These are phyloP conservation scores for Ceratocystis diversiconidia DNA, from an alignment of 2,329 filamentous ascomycete species.

Conservation along the genomic window DNA sequence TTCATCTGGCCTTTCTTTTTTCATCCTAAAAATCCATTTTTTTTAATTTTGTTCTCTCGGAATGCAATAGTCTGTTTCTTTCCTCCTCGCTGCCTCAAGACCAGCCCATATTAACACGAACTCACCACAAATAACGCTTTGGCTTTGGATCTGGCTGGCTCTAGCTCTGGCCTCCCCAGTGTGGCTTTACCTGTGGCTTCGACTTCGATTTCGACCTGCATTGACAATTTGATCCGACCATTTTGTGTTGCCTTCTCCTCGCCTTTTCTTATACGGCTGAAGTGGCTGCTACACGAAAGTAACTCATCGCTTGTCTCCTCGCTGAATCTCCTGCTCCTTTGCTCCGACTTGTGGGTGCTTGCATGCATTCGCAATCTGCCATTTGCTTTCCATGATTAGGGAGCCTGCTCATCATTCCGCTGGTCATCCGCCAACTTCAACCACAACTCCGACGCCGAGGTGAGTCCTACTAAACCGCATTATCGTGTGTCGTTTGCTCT, in stretches of 20 bases:
- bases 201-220: background rate
- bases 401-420: constrained; percentile 12
- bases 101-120: no score
- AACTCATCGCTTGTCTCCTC: constrained; percentile 8
- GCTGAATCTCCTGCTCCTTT: background rate
- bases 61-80: constrained; percentile 13
- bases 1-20: background rate
- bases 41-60: constrained; percentile 12
- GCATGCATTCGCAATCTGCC: constrained; percentile 24
- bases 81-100: constrained; percentile 4
- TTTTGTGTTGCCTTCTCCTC: constrained; percentile 5
- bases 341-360: constrained; percentile 19
- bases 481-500: background rate
- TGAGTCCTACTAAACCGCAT: background rate
- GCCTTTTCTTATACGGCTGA: background rate
- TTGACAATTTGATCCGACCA: constrained; percentile 7
- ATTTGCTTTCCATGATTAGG: constrained; percentile 19
- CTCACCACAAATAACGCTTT: background rate
- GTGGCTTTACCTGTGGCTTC: background rate
- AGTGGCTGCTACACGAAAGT: no score
- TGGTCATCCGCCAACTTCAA: constrained; percentile 13
- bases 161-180: background rate
- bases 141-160: constrained; percentile 5
- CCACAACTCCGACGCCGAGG: constrained; percentile 9
- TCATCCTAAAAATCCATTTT: constrained; percentile 1